Percentiles rank a stretch among this genome's conserved stretches.
Conservation (phyloP, 345 rosid species). For the Melaleuca alternifolia region DNA sequence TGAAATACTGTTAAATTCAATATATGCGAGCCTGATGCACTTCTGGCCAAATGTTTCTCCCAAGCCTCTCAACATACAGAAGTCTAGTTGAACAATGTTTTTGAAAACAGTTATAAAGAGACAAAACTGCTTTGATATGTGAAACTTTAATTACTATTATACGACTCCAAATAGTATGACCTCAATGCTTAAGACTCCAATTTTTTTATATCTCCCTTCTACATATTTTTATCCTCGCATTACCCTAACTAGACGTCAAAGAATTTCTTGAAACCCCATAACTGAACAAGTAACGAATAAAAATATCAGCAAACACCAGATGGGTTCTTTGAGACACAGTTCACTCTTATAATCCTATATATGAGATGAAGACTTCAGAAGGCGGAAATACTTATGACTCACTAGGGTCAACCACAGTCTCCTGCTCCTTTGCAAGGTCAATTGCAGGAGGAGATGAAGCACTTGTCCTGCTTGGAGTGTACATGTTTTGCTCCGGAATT, state of each 20-base stretch:
- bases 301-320: not conserved
- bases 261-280: not conserved
- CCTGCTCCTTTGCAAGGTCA: constrained; percentile 23
- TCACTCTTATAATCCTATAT: not conserved
- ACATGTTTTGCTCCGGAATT: constrained; percentile 22
- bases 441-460: constrained; percentile 27
- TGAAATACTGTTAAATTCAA: not conserved
- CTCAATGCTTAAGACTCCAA: not conserved
- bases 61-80: not conserved
- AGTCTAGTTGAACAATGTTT: not conserved
- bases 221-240: not conserved
- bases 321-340: not conserved
- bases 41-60: rapidly evolving
- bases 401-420: constrained; percentile 37
- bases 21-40: not conserved
- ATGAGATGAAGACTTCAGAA: not conserved
- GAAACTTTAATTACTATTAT: not conserved
- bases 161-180: not conserved
- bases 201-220: not conserved
- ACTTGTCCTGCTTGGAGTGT: constrained; percentile 30
- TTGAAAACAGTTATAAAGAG: not conserved
- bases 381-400: constrained; percentile 15
- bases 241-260: not conserved
- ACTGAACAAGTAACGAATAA: not conserved
- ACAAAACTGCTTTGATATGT: not conserved